Percentiles rank a stretch among this genome's conserved stretches.
phyloP scores from a whole-genome alignment of 208 protist genomes.

The Trypanosoma grayi region DNA sequence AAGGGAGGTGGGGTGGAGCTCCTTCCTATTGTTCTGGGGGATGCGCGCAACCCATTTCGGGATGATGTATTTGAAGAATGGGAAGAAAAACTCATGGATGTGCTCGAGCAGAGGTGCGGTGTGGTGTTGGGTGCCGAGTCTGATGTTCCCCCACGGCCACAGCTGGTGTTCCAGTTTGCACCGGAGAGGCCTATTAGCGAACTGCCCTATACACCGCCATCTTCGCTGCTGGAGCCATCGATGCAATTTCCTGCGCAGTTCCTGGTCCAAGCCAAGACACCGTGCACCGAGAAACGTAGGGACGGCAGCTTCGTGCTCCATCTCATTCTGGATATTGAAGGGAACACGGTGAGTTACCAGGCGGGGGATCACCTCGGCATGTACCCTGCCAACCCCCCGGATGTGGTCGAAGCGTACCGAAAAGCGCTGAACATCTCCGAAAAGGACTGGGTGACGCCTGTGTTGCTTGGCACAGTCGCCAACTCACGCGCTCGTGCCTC shows the following conservation, averaged over 20 bases:
- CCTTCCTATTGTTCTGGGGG: conserved; percentile 54
- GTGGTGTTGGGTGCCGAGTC: conserved; percentile 25
- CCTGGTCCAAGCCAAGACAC: conserved; percentile 32
- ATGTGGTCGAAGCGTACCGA: conserved; percentile 62
- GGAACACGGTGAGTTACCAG: conserved; percentile 46
- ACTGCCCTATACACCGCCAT: conserved; percentile 42
- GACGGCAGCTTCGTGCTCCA: conserved; percentile 72
- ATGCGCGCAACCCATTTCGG: conserved; percentile 44
- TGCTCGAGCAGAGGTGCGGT: conserved; percentile 36
- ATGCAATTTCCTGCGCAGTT: conserved; percentile 43
- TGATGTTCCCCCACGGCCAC: conserved; percentile 36
- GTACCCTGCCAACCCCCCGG: conserved; percentile 76
- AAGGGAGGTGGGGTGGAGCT: conserved; percentile 54
- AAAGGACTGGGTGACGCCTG: conserved; percentile 37
- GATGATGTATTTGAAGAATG: conserved; percentile 80
- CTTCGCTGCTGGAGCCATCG: conserved; percentile 57
- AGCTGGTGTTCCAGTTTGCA: conserved; percentile 35
- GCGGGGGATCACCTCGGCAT: conserved; percentile 94
- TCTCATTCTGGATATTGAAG: conserved; percentile 45
- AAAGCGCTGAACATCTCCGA: conserved; percentile 46
- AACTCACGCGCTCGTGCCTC: conserved; percentile 30
- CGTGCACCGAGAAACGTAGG: conserved; percentile 33
- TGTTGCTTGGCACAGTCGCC: conserved; percentile 40
- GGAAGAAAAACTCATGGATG: conserved; percentile 48
- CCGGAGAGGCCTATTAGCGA: conserved; percentile 30